Evolutionary conservation across 202 grass and related monocot species (phyloP), one percentile per base, ranked within the genome.

Genomic region (Bolboschoenoplectus hybrid): DNA sequence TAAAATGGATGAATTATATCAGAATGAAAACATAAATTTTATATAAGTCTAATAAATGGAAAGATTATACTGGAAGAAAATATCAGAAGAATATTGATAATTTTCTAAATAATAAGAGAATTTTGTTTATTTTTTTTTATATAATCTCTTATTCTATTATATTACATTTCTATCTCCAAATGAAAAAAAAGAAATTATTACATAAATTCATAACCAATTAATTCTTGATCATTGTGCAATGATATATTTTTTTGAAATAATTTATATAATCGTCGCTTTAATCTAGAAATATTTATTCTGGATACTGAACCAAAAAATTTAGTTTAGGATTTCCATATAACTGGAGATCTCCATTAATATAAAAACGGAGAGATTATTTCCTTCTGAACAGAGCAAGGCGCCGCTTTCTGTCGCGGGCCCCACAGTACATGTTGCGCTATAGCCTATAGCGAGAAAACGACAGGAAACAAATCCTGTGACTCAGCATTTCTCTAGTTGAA

Each of bases 391-490:
- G 20, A 81, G 9, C 61, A 52, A 46, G 13, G 32, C 39, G 65
- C 81, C 81, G 63, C 46, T 83, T 83, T 83, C 63, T 83, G 45
- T 39, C 44, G 17, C 12, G 2, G 46, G 46, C 12, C 81, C 81
- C 80, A 50, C 80, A 17, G 34, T 39, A 50, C 43, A 55, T 52
- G 64, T 66, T 83, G 64, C 43, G 20, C 63, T 43, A 46, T 52
- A 35, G 78, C 4, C 62, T 11, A 45, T 68, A 36, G 62, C 40
- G 7, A 32, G 40, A 83, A 69, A 50, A 49, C n/a, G 81, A 83
- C 62, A 67, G 2, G 2, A 83, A 69, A 17, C 45, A 70, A 84
- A 84, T 84, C 81, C 43, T 84, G 65, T 84, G 61, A 36, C 81
- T 67, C 81, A 51, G 64, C 26, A 16, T 83, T 11, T 9, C 69